A percentile compares a stretch with the other conserved stretches of the same genome.
phyloP scores from a whole-genome alignment of 495 filamentous ascomycete genomes.

The Penicillium verhagenii region DNA sequence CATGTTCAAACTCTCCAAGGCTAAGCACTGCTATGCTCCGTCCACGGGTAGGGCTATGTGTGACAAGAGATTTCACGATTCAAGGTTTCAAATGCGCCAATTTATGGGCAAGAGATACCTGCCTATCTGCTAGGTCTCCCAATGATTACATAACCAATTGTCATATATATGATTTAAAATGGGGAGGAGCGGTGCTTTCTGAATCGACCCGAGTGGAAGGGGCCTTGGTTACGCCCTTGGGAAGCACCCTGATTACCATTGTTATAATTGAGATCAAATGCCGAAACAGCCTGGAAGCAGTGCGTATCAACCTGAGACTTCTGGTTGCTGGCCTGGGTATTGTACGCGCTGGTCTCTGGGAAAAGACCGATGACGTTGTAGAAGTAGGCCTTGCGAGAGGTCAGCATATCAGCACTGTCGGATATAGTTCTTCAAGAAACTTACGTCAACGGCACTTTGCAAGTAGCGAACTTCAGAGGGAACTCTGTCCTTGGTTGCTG shows the following conservation, averaged over 20 bases:
- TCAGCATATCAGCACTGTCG: slow-evolving; percentile 4
- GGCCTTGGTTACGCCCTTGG: background rate
- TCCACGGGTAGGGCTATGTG: too few relatives aligned
- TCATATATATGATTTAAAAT: too few relatives aligned
- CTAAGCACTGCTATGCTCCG: too few relatives aligned
- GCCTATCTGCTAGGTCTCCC: too few relatives aligned
- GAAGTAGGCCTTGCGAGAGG: slow-evolving; percentile 9
- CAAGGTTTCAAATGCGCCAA: too few relatives aligned
- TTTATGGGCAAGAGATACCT: too few relatives aligned
- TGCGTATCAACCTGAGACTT: slow-evolving; percentile 14
- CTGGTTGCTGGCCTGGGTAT: slow-evolving; percentile 13
- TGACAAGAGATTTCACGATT: too few relatives aligned
- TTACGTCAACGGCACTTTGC: background rate
- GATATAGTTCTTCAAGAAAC: background rate
- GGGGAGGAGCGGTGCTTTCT: too few relatives aligned
- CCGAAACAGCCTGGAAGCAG: slow-evolving; percentile 17
- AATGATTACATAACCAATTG: too few relatives aligned
- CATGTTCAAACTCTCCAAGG: too few relatives aligned
- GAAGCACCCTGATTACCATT: slow-evolving; percentile 3
- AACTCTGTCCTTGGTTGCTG: slow-evolving; percentile 6
- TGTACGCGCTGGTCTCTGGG: slow-evolving; percentile 12
- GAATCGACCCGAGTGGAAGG: background rate
- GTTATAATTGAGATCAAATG: slow-evolving; percentile 8
- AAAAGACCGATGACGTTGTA: slow-evolving; percentile 17
- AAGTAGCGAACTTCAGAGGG: slow-evolving; percentile 10